Conservation (phyloP, 306 rosid genomes). For the Cyclanthera cordifolia region DNA sequence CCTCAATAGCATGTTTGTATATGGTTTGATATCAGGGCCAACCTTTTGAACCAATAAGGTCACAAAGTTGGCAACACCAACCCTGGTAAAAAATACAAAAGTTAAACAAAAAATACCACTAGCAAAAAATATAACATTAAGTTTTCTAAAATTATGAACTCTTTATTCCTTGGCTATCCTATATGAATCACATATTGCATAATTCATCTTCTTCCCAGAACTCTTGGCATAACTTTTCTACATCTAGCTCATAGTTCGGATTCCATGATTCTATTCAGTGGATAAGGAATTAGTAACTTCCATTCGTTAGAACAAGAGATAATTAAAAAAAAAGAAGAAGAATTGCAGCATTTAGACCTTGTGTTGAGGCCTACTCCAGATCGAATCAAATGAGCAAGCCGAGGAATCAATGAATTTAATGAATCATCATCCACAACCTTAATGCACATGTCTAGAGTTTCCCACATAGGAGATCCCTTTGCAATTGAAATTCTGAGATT, state of each 20-base stretch:
- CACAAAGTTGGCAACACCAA: conserved; percentile 88
- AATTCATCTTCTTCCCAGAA: neutral
- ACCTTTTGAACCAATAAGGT: conserved; percentile 67
- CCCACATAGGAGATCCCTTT: conserved; percentile 99
- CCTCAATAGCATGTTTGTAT: conserved; percentile 58
- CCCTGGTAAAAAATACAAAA: conserved; percentile 38
- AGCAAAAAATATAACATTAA: neutral
- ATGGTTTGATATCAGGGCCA: conserved; percentile 66
- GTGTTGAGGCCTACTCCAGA: conserved; percentile 96
- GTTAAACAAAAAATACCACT: neutral
- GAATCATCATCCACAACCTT: conserved; percentile 76
- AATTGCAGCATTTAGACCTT: conserved; percentile 38
- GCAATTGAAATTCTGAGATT: conserved; percentile 84
- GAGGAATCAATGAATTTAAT: conserved; percentile 61
- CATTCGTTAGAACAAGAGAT: neutral
- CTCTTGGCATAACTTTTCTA: neutral
- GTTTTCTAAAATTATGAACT: neutral
- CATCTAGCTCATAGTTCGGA: neutral
- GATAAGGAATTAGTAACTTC: neutral
- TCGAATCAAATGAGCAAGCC: conserved; percentile 77
- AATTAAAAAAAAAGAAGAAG: neutral
- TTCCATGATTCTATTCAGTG: neutral
- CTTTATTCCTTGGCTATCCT: neutral
- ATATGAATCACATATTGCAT: neutral
- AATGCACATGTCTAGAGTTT: conserved; percentile 78